Base-by-base conservation (phyloP, 768 basidiomycete species). In the Hypsizygus marmoreus region DNA sequence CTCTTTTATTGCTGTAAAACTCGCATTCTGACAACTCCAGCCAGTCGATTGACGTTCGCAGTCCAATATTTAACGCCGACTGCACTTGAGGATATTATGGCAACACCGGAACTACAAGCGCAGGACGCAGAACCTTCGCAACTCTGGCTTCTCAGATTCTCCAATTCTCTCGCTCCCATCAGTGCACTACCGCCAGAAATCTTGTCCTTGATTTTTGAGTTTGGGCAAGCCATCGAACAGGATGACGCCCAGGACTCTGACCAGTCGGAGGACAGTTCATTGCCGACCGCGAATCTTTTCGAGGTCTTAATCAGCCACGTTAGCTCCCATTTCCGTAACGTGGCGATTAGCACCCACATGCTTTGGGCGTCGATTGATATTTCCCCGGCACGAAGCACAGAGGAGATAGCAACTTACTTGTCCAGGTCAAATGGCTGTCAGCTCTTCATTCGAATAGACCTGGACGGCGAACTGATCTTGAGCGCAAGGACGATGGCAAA, bases 301-400 rank as follows among this genome's bases (percentile, higher is more conserved):
- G 72, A 75, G 44, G 41, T 74, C 31, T 34, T 65, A 3, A 55
- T 70, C 7, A 69, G 71, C 8, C 73, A 75, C 37, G 71, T 75
- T 28, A 68, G 62, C 53, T 58, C 57, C 4, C 53, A 60, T 41
- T 73, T 74, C 48, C 71, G 75, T 34, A 40, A 58, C 12, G 58
- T 74, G 2, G 74, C 75, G 2, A 37, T 75, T 25, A 48, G 44
- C 12, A 70, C 70, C 4, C 65, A 65, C 1, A 38, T 44, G 1
- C 65, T 79, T n/a, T 80, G 77, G 77, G 61, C 60, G 2, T 51
- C 49, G 12, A 67, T 79, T 41, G 49, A 55, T 13, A 53, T 75
- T 16, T 37, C 55, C 17, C 51, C 61, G 1, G 36, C 26, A 5
- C 57, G 41, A 19, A 49, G 54, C 0, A 24, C 53, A 2, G 59